A percentile compares a stretch with the other conserved stretches of the same genome.
Evolutionary conservation across 306 rosid species (phyloP).

Genomic region (Cucurbita pepo): DNA sequence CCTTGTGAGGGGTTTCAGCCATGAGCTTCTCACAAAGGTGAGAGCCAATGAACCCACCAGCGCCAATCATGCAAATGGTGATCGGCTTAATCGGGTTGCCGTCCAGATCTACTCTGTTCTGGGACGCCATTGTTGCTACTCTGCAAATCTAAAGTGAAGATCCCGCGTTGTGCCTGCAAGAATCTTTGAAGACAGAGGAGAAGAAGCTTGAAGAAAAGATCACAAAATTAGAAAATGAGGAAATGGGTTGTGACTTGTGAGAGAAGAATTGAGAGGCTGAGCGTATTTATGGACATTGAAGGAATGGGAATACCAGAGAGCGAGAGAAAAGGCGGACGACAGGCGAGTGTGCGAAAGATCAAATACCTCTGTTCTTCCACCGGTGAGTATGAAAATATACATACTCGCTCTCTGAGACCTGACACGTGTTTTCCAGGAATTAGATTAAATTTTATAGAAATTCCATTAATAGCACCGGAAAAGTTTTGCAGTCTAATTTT

Average conservation of each 20-base stretch:
- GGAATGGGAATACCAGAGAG: not conserved
- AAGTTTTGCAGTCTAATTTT: not conserved
- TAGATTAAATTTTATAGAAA: not conserved
- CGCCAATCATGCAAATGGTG: slow-evolving; percentile 90
- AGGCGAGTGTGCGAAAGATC: not conserved
- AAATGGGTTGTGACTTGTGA: not conserved
- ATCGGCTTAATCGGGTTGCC: slow-evolving; percentile 61
- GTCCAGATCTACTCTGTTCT: slow-evolving; percentile 56
- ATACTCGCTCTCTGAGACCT: not conserved
- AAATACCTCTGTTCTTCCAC: not conserved
- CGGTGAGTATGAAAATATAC: not conserved
- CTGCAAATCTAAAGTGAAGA: not conserved
- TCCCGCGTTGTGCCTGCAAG: not conserved
- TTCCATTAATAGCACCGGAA: not conserved
- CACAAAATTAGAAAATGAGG: not conserved
- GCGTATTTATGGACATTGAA: slow-evolving; percentile 1
- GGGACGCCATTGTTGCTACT: slow-evolving; percentile 34
- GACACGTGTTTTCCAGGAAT: not conserved
- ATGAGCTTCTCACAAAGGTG: slow-evolving; percentile 83
- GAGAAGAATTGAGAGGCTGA: not conserved
- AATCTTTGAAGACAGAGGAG: not conserved
- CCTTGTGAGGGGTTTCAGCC: slow-evolving; percentile 68
- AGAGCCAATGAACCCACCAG: slow-evolving; percentile 90
- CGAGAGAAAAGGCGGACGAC: not conserved
- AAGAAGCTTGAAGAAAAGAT: not conserved